Conservation (phyloP, 495 filamentous ascomycete species). For the Podospora sp. region DNA sequence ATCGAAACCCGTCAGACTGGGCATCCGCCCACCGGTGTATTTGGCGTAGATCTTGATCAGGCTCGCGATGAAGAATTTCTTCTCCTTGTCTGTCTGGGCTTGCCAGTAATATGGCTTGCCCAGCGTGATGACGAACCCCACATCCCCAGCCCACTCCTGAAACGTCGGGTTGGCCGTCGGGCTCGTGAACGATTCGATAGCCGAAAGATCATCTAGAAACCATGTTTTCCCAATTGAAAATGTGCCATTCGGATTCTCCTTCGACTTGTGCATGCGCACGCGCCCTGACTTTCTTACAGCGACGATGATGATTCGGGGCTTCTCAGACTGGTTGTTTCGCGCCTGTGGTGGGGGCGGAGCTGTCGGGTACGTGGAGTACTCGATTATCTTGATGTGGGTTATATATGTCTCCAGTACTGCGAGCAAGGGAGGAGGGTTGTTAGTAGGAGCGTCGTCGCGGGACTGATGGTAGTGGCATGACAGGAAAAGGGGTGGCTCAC, state of each 20-base stretch:
- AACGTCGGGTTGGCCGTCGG: constrained; percentile 64
- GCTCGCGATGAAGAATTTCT: constrained; percentile 96
- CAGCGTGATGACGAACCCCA: constrained; percentile 86
- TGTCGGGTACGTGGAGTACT: constrained; percentile 83
- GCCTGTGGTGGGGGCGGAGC: constrained; percentile 77
- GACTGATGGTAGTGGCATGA: background rate
- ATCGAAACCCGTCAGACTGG: constrained; percentile 80
- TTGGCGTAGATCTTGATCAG: constrained; percentile 94
- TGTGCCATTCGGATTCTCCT: constrained; percentile 88
- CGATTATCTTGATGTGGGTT: constrained; percentile 87
- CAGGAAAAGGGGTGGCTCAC: constrained; percentile 53
- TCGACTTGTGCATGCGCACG: constrained; percentile 93
- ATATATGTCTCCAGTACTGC: constrained; percentile 93
- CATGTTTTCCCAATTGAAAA: constrained; percentile 99
- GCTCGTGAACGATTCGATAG: constrained; percentile 75
- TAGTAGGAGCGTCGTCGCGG: constrained; percentile 10
- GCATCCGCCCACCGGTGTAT: constrained; percentile 85
- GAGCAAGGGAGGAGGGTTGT: constrained; percentile 20
- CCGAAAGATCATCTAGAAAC: constrained; percentile 83
- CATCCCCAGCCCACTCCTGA: constrained; percentile 74
- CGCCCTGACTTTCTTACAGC: constrained; percentile 88
- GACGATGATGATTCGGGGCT: constrained; percentile 86
- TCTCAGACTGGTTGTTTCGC: constrained; percentile 69
- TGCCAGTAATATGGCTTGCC: constrained; percentile 98
- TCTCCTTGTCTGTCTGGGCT: constrained; percentile 87